Evolutionary conservation across 2,329 filamentous ascomycete genomes (phyloP).

Genomic region (Ustulina deusta): DNA sequence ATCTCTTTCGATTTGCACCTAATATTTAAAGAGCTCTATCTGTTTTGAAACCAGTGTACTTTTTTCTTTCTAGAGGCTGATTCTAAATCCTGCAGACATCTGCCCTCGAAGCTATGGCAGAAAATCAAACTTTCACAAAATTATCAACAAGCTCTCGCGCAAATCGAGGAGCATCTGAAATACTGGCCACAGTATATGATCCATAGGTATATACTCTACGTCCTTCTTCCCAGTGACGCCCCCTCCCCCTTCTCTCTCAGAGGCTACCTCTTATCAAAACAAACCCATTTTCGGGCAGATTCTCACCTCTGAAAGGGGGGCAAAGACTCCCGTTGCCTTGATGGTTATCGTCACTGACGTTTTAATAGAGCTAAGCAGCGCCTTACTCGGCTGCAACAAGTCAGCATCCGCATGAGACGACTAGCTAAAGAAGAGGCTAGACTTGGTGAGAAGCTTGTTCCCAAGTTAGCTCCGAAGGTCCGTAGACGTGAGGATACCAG

Average conservation of each 20-base stretch:
- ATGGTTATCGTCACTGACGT: conserved; percentile 64
- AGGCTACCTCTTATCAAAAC: not conserved
- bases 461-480: conserved; percentile 92
- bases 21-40: not conserved
- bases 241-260: not conserved
- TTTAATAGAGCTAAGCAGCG: conserved; percentile 82
- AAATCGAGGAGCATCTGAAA: conserved; percentile 85
- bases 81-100: conserved; percentile 63
- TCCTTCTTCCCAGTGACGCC: not conserved
- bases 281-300: not conserved
- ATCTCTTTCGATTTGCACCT: not conserved
- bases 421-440: conserved; percentile 90
- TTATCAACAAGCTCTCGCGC: conserved; percentile 88
- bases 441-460: conserved; percentile 87
- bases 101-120: conserved; percentile 95
- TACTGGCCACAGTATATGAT: conserved; percentile 89
- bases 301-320: not conserved
- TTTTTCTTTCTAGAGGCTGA: conserved; percentile 59
- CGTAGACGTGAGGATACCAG: conserved; percentile 78
- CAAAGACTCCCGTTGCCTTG: not conserved
- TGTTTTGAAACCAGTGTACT: not conserved
- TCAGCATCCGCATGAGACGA: conserved; percentile 82
- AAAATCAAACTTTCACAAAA: conserved; percentile 89
- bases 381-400: conserved; percentile 78
- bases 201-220: conserved; percentile 31